Percentiles rank a stretch among this genome's conserved stretches.
Conservation (phyloP, 2,329 filamentous ascomycete species). For the Calonectria pteridis region DNA sequence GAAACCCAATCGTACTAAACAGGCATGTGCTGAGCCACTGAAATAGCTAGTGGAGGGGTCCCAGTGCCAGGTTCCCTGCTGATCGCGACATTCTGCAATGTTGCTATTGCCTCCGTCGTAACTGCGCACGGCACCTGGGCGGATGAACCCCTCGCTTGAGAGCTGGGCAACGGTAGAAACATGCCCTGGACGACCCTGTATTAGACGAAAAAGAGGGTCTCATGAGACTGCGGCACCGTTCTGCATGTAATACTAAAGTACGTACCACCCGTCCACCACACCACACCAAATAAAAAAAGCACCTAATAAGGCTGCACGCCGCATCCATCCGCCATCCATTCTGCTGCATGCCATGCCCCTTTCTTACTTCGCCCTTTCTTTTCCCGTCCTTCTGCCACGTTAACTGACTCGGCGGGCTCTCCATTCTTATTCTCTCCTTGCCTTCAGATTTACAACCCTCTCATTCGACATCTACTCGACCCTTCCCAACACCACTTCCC, state of each 20-base stretch:
- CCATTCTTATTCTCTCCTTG: neutral
- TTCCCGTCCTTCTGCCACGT: neutral
- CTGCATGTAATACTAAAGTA: neutral
- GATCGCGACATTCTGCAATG: neutral
- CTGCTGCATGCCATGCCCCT: conserved; percentile 10
- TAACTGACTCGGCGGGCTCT: neutral
- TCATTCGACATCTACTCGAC: neutral
- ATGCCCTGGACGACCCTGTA: neutral
- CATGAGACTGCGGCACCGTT: neutral
- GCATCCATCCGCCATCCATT: conserved; percentile 11
- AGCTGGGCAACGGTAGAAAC: conserved; percentile 1
- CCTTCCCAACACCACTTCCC: neutral
- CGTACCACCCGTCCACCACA: conserved; percentile 13
- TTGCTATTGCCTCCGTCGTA: neutral
- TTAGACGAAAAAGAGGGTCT: neutral
- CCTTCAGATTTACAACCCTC: neutral
- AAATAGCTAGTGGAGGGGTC: conserved; percentile 2
- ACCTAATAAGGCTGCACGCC: conserved; percentile 18
- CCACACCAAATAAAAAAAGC: conserved; percentile 8
- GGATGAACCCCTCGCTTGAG: conserved; percentile 1
- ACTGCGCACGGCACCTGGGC: neutral
- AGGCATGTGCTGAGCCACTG: neutral
- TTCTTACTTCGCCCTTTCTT: conserved; percentile 5
- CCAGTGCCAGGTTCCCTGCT: neutral
- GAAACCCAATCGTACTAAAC: conserved; percentile 7